Evolutionary conservation across 2,329 filamentous ascomycete species (phyloP).

Genomic region (Dactylellina drechsleri): DNA sequence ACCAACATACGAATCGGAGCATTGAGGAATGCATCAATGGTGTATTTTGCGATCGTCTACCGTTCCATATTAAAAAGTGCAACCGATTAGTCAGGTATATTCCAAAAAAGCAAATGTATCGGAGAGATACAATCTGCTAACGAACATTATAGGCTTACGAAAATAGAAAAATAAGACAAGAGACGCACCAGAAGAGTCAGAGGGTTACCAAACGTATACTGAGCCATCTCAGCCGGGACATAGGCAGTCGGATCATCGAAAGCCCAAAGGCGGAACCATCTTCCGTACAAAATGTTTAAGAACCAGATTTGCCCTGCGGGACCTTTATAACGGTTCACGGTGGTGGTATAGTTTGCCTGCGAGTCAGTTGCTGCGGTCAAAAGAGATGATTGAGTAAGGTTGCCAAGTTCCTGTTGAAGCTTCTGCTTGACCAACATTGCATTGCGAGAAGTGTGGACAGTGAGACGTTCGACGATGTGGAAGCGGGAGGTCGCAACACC

Average conservation of each 20-base stretch:
- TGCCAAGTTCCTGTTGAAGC: constrained; percentile 21
- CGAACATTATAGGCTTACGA: not conserved
- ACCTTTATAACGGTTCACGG: constrained; percentile 22
- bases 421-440: constrained; percentile 21
- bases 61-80: not conserved
- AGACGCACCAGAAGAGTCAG: constrained; percentile 25
- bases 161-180: not conserved
- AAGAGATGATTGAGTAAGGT: constrained; percentile 10
- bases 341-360: constrained; percentile 27
- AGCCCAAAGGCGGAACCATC: constrained; percentile 39
- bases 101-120: not conserved
- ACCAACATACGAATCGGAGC: constrained; percentile 26
- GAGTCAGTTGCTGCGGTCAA: constrained; percentile 10
- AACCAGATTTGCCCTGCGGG: constrained; percentile 34
- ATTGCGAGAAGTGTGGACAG: constrained; percentile 12
- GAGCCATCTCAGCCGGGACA: constrained; percentile 28
- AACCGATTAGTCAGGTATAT: not conserved
- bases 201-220: constrained; percentile 44
- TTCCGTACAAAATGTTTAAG: constrained; percentile 23
- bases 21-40: constrained; percentile 30
- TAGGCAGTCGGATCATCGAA: constrained; percentile 24
- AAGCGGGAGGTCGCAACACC: not conserved
- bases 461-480: constrained; percentile 26
- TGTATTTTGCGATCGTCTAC: constrained; percentile 17
- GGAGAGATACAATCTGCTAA: not conserved